Evolutionary conservation across 306 rosid genomes (phyloP).

Genomic region (Castanea sativa): DNA sequence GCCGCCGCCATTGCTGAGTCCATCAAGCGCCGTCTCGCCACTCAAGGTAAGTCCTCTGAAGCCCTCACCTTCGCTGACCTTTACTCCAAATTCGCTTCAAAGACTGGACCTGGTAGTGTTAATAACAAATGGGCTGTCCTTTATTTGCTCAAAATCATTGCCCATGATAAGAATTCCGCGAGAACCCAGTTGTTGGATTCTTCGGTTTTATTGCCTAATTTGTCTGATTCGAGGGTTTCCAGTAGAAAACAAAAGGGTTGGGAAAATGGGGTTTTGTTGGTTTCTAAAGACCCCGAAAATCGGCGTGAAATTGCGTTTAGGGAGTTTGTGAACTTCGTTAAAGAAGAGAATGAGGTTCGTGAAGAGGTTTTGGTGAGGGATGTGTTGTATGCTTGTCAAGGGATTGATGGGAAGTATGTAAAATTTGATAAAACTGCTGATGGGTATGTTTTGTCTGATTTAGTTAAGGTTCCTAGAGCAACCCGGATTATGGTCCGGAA

Average conservation of each 20-base stretch:
- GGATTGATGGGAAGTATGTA: conserved; percentile 80
- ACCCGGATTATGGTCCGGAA: conserved; percentile 60
- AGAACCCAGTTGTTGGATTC: conserved; percentile 37
- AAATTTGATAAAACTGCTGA: conserved; percentile 47
- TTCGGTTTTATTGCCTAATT: conserved; percentile 59
- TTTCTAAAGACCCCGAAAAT: conserved; percentile 72
- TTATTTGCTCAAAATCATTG: conserved; percentile 67
- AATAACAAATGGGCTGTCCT: conserved; percentile 91
- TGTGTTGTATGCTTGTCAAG: conserved; percentile 90
- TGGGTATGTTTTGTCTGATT: conserved; percentile 52
- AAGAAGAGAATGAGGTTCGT: conserved; percentile 69
- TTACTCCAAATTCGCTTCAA: conserved; percentile 68
- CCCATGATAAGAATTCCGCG: conserved; percentile 55
- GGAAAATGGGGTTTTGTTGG: conserved; percentile 65
- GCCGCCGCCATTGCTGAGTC: conserved; percentile 87
- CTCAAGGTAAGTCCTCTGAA: conserved; percentile 77
- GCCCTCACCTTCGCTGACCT: conserved; percentile 93
- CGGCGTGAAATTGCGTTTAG: conserved; percentile 66
- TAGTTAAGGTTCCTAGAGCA: conserved; percentile 64
- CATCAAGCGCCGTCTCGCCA: conserved; percentile 86
- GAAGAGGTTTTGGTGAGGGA: conserved; percentile 86
- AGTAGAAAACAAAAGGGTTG: conserved; percentile 42
- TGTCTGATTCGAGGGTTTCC: conserved; percentile 40
- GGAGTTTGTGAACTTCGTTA: conserved; percentile 65
- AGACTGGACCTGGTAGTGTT: conserved; percentile 63